Evolutionary conservation across 331 rosid genomes (phyloP), one percentile per base, ranked within the genome.

Genomic region (Acacia pycnantha): DNA sequence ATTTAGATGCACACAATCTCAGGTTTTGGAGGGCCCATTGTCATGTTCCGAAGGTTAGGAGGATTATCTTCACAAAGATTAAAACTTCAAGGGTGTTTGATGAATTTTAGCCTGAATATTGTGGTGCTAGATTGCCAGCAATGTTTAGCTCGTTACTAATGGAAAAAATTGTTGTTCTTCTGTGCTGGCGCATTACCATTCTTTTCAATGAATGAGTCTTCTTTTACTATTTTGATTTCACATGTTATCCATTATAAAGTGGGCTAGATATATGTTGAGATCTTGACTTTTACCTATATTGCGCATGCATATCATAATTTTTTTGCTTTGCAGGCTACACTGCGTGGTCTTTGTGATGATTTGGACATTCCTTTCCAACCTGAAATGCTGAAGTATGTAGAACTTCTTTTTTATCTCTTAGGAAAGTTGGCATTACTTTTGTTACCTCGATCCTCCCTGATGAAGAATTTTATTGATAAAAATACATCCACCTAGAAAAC

Each of bases 361-460:
- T 84, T 93, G 78, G 86, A 79, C 40, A 93, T 91, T 84, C 91
- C 97, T 82, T 93, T 90, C 77, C 95, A 89, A 81, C 82, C 88
- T 72, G 64, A 86, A 76, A 93, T 93, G 98, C 91, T 93, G 82
- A 88, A 81, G 97, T 91, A 89, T 65, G 93, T 84, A 84, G 46
- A 77, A 35, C 71, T 37, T 65, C 65, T 19, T 47, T 65, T 72
- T 33, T 53, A 24, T 70, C 74, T 51, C 47, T 27, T 54, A 69
- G 47, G 73, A 77, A 79, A 68, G 76, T 67, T 74, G 56, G 27
- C 84, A 31, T 5, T 26, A 16, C 5, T 35, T 26, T 43, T 59
- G 2, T 58, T 1, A 46, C 29, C 74, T 24, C 12, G 48, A 46
- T 41, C 41, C 9, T 29, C 27, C 70, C 31, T 6, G 1, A 5